phyloP scores from a whole-genome alignment of 768 basidiomycete genomes.

The Suillus lakei region DNA sequence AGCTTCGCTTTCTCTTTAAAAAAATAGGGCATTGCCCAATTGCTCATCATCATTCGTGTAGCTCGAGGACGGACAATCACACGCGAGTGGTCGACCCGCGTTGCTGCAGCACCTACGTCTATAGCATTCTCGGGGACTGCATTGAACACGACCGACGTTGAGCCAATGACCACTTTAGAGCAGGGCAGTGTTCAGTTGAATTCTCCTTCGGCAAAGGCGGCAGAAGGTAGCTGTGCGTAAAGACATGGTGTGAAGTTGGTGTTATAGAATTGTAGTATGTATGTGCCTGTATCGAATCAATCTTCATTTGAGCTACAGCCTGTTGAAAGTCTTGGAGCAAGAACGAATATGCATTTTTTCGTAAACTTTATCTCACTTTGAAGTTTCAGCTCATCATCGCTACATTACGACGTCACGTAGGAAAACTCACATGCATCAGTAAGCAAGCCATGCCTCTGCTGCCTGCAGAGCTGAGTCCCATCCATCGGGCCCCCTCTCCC shows the following conservation, averaged over 20 bases:
- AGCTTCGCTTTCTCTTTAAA: background rate
- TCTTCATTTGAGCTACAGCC: background rate
- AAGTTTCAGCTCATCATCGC: background rate
- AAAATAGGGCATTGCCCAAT: conserved; percentile 36
- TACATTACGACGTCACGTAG: background rate
- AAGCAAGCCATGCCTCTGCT: conserved; percentile 38
- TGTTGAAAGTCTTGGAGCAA: background rate
- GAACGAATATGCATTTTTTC: background rate
- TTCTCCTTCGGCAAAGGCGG: background rate
- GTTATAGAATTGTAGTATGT: background rate
- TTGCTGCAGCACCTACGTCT: background rate
- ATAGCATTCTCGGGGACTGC: background rate
- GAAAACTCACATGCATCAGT: conserved; percentile 23
- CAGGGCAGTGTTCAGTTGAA: background rate
- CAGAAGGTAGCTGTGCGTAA: background rate
- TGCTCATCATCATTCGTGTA: conserved; percentile 42
- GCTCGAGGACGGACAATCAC: conserved; percentile 31
- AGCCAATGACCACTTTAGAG: background rate
- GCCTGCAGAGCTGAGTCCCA: conserved; percentile 39
- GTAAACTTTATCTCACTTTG: background rate
- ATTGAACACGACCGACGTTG: background rate
- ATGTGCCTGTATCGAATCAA: background rate
- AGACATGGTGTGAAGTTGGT: background rate
- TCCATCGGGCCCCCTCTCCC: conserved; percentile 26
- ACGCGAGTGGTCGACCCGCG: background rate